Base-by-base conservation (phyloP, 768 basidiomycete genomes). In the Boletus vinaceobasis region DNA sequence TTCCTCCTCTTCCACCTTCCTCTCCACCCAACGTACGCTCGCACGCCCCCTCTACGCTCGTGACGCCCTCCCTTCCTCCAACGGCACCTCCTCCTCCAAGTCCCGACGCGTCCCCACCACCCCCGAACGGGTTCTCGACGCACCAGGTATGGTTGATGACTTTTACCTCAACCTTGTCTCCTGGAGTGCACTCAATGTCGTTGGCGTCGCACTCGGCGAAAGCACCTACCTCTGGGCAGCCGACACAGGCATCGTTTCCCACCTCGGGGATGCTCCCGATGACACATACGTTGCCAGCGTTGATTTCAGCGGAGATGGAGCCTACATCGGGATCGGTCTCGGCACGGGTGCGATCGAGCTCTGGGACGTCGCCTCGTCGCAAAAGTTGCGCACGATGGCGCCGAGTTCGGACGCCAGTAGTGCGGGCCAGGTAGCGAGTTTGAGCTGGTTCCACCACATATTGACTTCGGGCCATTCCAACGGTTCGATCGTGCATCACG, bases 401-500 rank as follows among this genome's bases (percentile, higher is more conserved):
- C 60, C 67, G 4, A 57, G 52, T 39, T 69, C 59, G 3, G 67
- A 68, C 5, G 62, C 59, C 1, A 57, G 44, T 23, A 65, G 63
- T 17, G 67, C 62, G 0, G 85, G 81, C 0, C 88, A 98, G 64
- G 78, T 98, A 9, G 90, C 92, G 0, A 81, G 85, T 3, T 75
- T 99, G 27, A 86, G 86, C 9, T 99, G 97, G 97, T 79, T 88
- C 69, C 79, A 85, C 33, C 93, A 95, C 60, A 77, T 97, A 38
- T 75, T 98, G 38, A 88, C 82, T 29, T 90, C 88, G 0, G 97
- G 94, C 0, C 96, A 95, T 63, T 85, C 85, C 13, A 94, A 97
- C 65, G 97, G 97, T 1, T 90, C 90, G 57, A 97, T 99, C 62
- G 91, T 91, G 80, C 93, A 98, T 70, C 93, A 96, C 63, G 97